Evolutionary conservation across 1,139 yeast species (phyloP).

Genomic region (Protomyces arabidopsidicola): DNA sequence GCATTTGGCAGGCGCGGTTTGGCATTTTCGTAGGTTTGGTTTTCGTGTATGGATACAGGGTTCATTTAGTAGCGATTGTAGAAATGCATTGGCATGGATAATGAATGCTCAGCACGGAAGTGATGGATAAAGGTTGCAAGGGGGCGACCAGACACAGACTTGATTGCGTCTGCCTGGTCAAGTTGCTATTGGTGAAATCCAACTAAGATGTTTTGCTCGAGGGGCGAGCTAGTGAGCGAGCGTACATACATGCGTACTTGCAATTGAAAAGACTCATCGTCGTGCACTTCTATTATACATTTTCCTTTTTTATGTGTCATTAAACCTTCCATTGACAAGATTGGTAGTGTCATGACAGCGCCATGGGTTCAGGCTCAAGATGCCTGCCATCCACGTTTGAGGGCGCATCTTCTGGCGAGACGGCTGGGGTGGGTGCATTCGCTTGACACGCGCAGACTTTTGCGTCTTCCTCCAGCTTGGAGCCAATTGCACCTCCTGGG

Average conservation of each 20-base stretch:
- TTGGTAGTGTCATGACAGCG: neutral
- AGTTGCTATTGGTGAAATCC: too few relatives aligned
- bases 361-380: neutral
- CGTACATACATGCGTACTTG: neutral
- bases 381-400: neutral
- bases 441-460: neutral
- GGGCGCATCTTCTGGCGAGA: neutral
- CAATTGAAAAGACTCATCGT: neutral
- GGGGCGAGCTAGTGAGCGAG: neutral
- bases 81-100: too few relatives aligned
- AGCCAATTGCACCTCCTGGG: conserved; percentile 88
- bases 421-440: neutral
- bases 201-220: too few relatives aligned
- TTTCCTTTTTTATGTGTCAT: neutral
- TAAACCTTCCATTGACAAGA: neutral
- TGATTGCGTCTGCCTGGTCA: too few relatives aligned
- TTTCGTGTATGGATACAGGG: too few relatives aligned
- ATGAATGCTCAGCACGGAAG: too few relatives aligned
- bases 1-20: too few relatives aligned
- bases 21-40: too few relatives aligned
- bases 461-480: neutral
- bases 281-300: neutral
- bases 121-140: too few relatives aligned
- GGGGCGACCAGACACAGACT: too few relatives aligned
- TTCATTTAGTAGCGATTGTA: too few relatives aligned